phyloP scores from a whole-genome alignment of 768 basidiomycete genomes.

The Phanerodontia chrysosporium region DNA sequence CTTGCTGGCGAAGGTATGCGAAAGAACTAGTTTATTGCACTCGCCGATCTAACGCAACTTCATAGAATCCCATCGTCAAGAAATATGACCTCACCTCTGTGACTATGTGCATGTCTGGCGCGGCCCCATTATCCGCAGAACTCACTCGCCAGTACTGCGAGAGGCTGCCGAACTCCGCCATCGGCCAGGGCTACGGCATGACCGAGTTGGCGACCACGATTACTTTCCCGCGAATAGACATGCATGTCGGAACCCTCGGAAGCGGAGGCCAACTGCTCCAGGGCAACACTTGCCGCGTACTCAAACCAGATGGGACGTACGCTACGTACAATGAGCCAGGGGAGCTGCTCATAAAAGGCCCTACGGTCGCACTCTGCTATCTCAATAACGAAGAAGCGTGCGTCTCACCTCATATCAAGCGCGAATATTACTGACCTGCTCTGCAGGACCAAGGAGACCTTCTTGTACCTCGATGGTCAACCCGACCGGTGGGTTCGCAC shows the following conservation, averaged over 20 bases:
- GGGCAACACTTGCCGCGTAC: slow-evolving; percentile 39
- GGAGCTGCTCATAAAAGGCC: slow-evolving; percentile 44
- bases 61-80: slow-evolving; percentile 36
- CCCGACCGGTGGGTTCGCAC: slow-evolving; percentile 57
- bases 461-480: slow-evolving; percentile 27
- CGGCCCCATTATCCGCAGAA: slow-evolving; percentile 54
- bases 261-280: slow-evolving; percentile 40
- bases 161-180: slow-evolving; percentile 43
- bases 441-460: slow-evolving; percentile 60
- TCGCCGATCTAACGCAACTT: slow-evolving; percentile 1
- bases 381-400: slow-evolving; percentile 18
- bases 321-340: slow-evolving; percentile 42
- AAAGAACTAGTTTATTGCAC: slow-evolving; percentile 32
- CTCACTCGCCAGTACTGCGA: slow-evolving; percentile 41
- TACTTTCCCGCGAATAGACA: slow-evolving; percentile 23
- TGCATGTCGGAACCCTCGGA: slow-evolving; percentile 20
- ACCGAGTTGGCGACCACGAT: slow-evolving; percentile 38
- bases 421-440: slow-evolving; percentile 6
- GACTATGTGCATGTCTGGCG: slow-evolving; percentile 39
- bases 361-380: slow-evolving; percentile 36
- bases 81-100: slow-evolving; percentile 38
- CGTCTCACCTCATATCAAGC: background rate
- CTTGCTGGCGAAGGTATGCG: slow-evolving; percentile 29
- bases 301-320: slow-evolving; percentile 42
- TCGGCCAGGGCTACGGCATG: slow-evolving; percentile 61